Base-by-base conservation (phyloP, 1,139 yeast species). In the Nakaseomyces glabratus region DNA sequence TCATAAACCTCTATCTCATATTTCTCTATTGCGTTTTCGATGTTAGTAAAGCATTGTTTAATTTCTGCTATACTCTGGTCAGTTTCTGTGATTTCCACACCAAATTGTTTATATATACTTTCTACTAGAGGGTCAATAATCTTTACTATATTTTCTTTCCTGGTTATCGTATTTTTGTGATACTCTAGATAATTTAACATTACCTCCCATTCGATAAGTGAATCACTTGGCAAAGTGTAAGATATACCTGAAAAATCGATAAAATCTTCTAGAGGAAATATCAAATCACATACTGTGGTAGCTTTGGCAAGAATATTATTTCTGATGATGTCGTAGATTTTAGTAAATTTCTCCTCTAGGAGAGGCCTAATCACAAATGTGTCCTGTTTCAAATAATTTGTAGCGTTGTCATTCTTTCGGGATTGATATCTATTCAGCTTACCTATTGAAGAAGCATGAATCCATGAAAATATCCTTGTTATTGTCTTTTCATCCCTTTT, bases 61-160 rank as follows among this genome's bases (percentile, higher is more conserved):
- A 26, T 18, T 6, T 26, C 30, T 4, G 30, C 30, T 6, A 26
- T 18, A 20, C 30, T 17, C 13, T 26, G 21, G 38, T 62, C 66
- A 28, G 53, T 49, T 13, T 54, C 61, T 1, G 62, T 57, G 4
- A 61, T 44, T 5, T 20, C 34, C 5, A 22, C 30, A 4, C 39
- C 29, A 19, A 39, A 40, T 5, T 24, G 29, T 14, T 34, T 37
- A 12, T 35, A 24, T 4, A 35, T 7, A n/a, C 35, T 31, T 11
- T 20, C 22, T 4, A 33, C 33, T 10, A 38, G 28, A 5, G 46
- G 37, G 7, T 42, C 44, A 10, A 47, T 32, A 8, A 55, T 33
- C 31, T 55, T 55, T 8, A 55, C 31, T 1, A 46, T 33, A 28
- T 40, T 36, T 4, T 34, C 38, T 6, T 44, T 37, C 11, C 24